These are phyloP conservation scores for Didymella lethalis DNA, from an alignment of 2,329 filamentous ascomycete genomes.

Conservation along the genomic window DNA sequence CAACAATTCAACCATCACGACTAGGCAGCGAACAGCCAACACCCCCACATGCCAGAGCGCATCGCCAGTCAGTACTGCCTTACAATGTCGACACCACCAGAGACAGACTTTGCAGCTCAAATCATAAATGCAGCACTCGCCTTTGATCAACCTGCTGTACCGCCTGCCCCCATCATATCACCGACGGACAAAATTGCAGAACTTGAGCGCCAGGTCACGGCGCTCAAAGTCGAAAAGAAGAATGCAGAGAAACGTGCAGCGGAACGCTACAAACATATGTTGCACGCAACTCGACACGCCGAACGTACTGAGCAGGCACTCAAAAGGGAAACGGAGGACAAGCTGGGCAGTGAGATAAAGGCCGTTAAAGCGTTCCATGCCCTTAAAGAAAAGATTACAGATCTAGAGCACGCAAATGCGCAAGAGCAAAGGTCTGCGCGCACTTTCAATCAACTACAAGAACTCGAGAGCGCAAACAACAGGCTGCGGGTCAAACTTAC, in stretches of 20 bases:
- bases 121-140: not conserved
- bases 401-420: not conserved
- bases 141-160: not conserved
- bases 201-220: not conserved
- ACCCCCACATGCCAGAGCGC: not conserved
- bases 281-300: slow-evolving; percentile 10
- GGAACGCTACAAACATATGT: slow-evolving; percentile 2
- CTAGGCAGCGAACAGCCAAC: not conserved
- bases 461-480: not conserved
- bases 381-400: not conserved
- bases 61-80: not conserved
- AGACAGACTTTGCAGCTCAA: not conserved
- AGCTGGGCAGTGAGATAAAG: not conserved
- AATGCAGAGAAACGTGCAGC: slow-evolving; percentile 3
- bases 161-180: not conserved
- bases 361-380: not conserved
- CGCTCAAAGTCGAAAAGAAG: not conserved
- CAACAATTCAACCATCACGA: not conserved
- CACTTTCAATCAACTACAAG: not conserved
- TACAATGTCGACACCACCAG: not conserved
- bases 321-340: not conserved
- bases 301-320: slow-evolving; percentile 10
- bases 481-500: not conserved
- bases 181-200: not conserved
- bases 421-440: not conserved